Evolutionary conservation across 1,139 yeast genomes (phyloP).

Genomic region (Lipomyces yarrowii): DNA sequence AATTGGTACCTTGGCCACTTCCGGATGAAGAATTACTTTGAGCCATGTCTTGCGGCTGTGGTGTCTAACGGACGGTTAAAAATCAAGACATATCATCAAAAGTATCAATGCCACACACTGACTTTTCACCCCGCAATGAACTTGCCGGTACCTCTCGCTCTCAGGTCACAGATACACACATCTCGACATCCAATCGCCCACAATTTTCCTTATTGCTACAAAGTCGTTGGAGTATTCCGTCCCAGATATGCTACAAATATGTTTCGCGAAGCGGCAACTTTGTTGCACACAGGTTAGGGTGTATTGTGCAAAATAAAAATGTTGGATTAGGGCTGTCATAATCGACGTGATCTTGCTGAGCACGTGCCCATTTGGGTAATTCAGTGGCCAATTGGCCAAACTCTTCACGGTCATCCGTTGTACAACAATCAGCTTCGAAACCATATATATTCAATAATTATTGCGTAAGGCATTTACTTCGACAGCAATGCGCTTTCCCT

Average conservation of each 20-base stretch:
- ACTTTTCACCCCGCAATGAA: background rate
- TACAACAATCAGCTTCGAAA: background rate
- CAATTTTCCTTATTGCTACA: background rate
- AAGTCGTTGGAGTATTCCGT: background rate
- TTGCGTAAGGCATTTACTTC: background rate
- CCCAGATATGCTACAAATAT: background rate
- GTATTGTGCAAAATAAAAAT: background rate
- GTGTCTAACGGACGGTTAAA: background rate
- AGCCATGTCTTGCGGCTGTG: background rate
- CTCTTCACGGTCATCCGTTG: background rate
- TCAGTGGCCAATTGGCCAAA: background rate
- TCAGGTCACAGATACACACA: background rate
- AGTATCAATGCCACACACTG: background rate
- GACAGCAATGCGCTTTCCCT: conserved; percentile 10
- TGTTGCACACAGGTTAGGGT: background rate
- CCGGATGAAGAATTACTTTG: background rate
- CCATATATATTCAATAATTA: background rate
- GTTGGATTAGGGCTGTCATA: background rate
- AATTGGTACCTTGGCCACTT: background rate
- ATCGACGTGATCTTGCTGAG: background rate
- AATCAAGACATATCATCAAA: too few relatives aligned
- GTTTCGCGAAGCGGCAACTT: background rate
- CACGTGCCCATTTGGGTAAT: background rate
- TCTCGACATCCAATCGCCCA: background rate
- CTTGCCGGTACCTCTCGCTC: background rate